phyloP scores from a whole-genome alignment of 1,139 yeast species.

The Arxiozyma heterogenica region DNA sequence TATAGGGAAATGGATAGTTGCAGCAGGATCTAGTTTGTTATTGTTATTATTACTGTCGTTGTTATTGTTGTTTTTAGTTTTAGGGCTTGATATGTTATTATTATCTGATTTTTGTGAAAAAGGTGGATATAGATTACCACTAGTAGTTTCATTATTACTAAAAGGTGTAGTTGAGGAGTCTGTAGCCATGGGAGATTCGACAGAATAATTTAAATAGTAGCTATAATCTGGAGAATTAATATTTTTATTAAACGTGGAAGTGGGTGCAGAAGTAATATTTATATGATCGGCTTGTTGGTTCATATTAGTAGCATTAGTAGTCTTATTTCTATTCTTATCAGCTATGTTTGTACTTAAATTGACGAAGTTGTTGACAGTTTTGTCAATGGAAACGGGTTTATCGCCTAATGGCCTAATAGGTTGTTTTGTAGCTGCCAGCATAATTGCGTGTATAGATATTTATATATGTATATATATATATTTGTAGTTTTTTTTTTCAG shows the following conservation, averaged over 20 bases:
- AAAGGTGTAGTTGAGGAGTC: slow-evolving; percentile 2
- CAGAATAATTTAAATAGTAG: slow-evolving; percentile 3
- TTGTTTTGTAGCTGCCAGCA: slow-evolving; percentile 3
- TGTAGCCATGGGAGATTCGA: slow-evolving; percentile 2
- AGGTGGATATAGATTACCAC: background rate
- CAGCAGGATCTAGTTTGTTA: background rate
- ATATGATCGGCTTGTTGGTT: background rate
- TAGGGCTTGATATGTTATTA: background rate
- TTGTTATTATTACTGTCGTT: background rate
- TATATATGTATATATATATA: too few relatives aligned
- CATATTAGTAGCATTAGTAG: background rate
- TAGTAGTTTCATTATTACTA: background rate
- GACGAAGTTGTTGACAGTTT: background rate
- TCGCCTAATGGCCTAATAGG: background rate
- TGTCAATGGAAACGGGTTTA: background rate
- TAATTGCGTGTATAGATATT: background rate
- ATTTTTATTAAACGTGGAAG: background rate
- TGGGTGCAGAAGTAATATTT: background rate
- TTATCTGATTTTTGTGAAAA: background rate
- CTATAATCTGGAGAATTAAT: slow-evolving; percentile 3
- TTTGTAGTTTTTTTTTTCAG: background rate
- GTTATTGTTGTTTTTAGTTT: background rate
- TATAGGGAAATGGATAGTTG: too few relatives aligned
- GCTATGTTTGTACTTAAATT: background rate
- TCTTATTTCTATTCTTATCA: background rate